Evolutionary conservation across 177 flowering plant genomes (phyloP), one percentile per base, ranked within the genome.

Genomic region (Telopea speciosissima): DNA sequence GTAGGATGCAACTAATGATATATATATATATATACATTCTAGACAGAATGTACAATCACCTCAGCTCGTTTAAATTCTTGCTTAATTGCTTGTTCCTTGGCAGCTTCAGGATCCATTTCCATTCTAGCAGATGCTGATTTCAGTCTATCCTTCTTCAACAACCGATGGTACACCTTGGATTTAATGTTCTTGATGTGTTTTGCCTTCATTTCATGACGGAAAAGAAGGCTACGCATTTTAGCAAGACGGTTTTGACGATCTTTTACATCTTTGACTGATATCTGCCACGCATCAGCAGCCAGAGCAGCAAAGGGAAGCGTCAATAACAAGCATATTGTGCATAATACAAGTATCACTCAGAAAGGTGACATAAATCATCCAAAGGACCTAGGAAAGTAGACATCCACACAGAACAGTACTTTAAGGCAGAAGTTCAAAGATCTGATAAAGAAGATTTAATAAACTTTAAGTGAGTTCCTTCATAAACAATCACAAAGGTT

Each of bases 191-290:
- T 94, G 11, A 88, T 74, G 63, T 79, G 95, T 75, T 92, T 94
- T 52, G 85, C 80, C 79, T 94, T 92, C 83, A 87, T 58, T 73
- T 94, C 98, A 79, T 92, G 95, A 22, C 85, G 88, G 63, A 92
- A 94, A 67, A 94, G 88, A 68, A 94, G 87, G 77, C 87, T 85
- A 31, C 98, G 90, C 96, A 90, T 88, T 79, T 90, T 89, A 7
- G 97, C 97, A 22, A 86, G 84, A 59, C 79, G 87, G 77, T 86
- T 76, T 45, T 84, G 86, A 8, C 87, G 83, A 28, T 88, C 89
- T 71, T 69, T 85, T 42, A 84, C 89, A 69, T 90, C 95, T 81
- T 90, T 89, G 66, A 83, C 72, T 66, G 97, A 83, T 62, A 90
- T 70, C 97, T 94, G 85, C 49, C 75, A 72, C 62, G 21, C 44